Evolutionary conservation across 176 grass and related monocot species (phyloP).

Genomic region (Carex cristatella): DNA sequence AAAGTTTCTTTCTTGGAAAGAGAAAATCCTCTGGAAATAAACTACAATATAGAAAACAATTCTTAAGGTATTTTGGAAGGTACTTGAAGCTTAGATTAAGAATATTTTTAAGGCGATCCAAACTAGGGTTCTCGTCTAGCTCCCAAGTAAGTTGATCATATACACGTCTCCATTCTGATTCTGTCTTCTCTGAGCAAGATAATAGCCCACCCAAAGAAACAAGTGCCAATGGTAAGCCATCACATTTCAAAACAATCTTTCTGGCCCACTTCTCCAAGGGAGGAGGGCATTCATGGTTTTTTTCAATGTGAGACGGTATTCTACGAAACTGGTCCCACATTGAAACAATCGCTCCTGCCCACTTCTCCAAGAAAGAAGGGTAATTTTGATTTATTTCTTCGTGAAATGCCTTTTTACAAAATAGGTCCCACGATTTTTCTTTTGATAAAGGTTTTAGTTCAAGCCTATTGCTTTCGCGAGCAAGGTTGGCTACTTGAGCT

Average conservation of each 20-base stretch:
- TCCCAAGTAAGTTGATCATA: slow-evolving; percentile 27
- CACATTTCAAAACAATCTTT: slow-evolving; percentile 26
- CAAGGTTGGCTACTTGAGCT: slow-evolving; percentile 9
- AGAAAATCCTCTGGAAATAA: slow-evolving; percentile 31
- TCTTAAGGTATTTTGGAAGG: slow-evolving; percentile 25
- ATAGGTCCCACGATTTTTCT: slow-evolving; percentile 6
- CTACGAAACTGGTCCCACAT: too few relatives aligned
- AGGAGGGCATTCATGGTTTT: background rate
- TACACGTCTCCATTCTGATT: slow-evolving; percentile 25
- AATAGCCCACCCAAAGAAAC: too few relatives aligned
- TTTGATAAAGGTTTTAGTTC: slow-evolving; percentile 18
- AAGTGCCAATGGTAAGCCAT: slow-evolving; percentile 23
- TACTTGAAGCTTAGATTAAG: slow-evolving; percentile 8
- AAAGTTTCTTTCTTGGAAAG: slow-evolving; percentile 16
- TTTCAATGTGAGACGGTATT: too few relatives aligned
- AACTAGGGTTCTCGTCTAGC: background rate
- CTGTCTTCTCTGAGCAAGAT: background rate
- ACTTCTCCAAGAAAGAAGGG: too few relatives aligned
- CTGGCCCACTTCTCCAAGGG: background rate
- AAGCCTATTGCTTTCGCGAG: background rate
- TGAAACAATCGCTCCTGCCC: too few relatives aligned
- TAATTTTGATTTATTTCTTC: too few relatives aligned
- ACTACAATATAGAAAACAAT: slow-evolving; percentile 42
- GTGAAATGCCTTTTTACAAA: slow-evolving; percentile 15
- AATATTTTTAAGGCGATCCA: slow-evolving; percentile 24